Percentiles rank a stretch among this genome's conserved stretches.
Evolutionary conservation across 2,329 filamentous ascomycete genomes (phyloP).

Genomic region (Falciphora oryzae): DNA sequence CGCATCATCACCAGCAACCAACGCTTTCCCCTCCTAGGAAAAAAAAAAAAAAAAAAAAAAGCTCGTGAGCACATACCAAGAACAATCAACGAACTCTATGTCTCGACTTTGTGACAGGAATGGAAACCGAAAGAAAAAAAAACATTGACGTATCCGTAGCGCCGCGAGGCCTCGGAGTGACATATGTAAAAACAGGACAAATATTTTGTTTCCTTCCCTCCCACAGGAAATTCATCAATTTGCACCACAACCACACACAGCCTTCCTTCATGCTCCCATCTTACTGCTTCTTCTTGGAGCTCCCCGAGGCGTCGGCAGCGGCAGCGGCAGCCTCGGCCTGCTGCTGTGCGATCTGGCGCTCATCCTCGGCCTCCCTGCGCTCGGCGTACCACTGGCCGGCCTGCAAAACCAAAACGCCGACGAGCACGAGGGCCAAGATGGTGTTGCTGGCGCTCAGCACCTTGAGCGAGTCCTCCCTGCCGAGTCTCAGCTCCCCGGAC

Average conservation of each 20-base stretch:
- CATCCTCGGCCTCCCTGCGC: conserved; percentile 81
- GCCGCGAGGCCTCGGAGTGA: too few relatives aligned
- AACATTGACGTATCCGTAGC: too few relatives aligned
- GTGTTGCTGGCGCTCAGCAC: conserved; percentile 94
- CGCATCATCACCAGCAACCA: neutral
- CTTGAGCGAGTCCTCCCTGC: conserved; percentile 81
- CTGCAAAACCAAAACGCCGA: conserved; percentile 89
- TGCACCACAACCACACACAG: too few relatives aligned
- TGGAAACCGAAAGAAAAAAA: too few relatives aligned
- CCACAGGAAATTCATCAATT: too few relatives aligned
- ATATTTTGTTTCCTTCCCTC: too few relatives aligned
- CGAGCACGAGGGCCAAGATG: conserved; percentile 84
- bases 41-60: conserved; percentile 5
- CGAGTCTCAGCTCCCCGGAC: conserved; percentile 62
- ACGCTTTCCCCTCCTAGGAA: neutral
- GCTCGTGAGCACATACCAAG: neutral
- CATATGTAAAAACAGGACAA: too few relatives aligned
- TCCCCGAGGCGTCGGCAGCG: conserved; percentile 1
- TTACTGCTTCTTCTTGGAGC: conserved; percentile 18
- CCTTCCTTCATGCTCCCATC: conserved; percentile 13
- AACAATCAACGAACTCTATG: too few relatives aligned
- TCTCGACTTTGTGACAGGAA: too few relatives aligned
- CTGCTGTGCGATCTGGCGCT: conserved; percentile 52
- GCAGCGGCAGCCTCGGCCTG: conserved; percentile 13
- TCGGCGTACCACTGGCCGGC: conserved; percentile 98